phyloP scores from a whole-genome alignment of 73 alveolate species.

The Paramecium caudatum region DNA sequence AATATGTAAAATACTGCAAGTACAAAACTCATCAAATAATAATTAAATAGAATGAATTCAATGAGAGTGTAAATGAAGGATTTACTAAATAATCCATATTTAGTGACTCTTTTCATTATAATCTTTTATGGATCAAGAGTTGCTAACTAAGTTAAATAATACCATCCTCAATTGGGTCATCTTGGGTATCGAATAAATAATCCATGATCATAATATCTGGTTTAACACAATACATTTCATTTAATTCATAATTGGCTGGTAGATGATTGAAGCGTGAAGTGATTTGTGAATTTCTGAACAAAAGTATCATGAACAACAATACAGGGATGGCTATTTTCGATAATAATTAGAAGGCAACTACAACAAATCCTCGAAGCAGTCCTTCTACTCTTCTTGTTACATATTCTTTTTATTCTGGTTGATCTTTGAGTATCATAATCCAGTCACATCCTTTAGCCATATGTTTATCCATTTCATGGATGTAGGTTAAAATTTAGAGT shows the following conservation, averaged over 20 bases:
- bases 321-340: conserved; percentile 42
- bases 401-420: conserved; percentile 43
- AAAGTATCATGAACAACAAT: conserved; percentile 27
- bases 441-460: conserved; percentile 65
- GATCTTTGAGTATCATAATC: conserved; percentile 19
- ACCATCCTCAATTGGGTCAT: conserved; percentile 36
- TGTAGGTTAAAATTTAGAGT: conserved; percentile 6
- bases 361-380: neutral
- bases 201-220: conserved; percentile 3
- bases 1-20: neutral
- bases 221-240: conserved; percentile 48
- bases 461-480: conserved; percentile 20
- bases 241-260: neutral
- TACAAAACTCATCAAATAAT: conserved; percentile 32
- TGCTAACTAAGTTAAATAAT: neutral
- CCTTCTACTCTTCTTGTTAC: conserved; percentile 5
- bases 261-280: neutral
- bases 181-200: neutral
- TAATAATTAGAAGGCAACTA: neutral
- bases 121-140: conserved; percentile 6
- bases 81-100: conserved; percentile 22
- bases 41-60: conserved; percentile 46
- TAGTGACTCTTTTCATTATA: conserved; percentile 24
- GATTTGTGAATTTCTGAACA: neutral
- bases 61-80: conserved; percentile 11